phyloP scores from a whole-genome alignment of 192 early-diverging fungal genomes.

The Linnemannia zychae region DNA sequence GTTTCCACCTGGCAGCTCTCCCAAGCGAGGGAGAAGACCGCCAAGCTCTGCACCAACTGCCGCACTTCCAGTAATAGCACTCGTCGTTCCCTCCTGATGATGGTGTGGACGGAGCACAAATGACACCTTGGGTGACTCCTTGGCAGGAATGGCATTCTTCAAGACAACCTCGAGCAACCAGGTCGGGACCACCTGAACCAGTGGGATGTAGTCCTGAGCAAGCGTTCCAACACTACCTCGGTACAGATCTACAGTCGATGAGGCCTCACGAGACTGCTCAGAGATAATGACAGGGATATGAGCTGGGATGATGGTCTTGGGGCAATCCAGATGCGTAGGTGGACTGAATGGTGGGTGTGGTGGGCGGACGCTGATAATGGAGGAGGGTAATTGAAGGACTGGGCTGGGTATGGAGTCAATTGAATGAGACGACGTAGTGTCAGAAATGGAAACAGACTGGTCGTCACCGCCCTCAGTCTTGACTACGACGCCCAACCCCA shows the following conservation, averaged over 20 bases:
- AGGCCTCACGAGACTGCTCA: slow-evolving; percentile 82
- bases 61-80: neutral
- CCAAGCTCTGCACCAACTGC: slow-evolving; percentile 6
- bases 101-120: slow-evolving; percentile 83
- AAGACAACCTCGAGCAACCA: slow-evolving; percentile 92
- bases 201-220: slow-evolving; percentile 58
- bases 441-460: slow-evolving; percentile 21
- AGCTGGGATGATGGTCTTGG: slow-evolving; percentile 72
- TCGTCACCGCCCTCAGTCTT: slow-evolving; percentile 12
- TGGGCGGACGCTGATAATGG: slow-evolving; percentile 25
- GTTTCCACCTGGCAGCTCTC: slow-evolving; percentile 62
- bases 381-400: slow-evolving; percentile 19
- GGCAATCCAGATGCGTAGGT: slow-evolving; percentile 68
- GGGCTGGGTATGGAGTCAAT: slow-evolving; percentile 31
- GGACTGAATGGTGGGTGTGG: slow-evolving; percentile 59
- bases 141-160: slow-evolving; percentile 73
- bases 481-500: neutral
- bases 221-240: slow-evolving; percentile 72
- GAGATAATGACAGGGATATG: slow-evolving; percentile 79
- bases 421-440: slow-evolving; percentile 30
- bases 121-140: slow-evolving; percentile 86
- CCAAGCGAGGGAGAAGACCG: slow-evolving; percentile 14
- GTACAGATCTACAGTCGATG: slow-evolving; percentile 78
- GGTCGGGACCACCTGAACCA: slow-evolving; percentile 81
- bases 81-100: slow-evolving; percentile 59